A percentile compares a stretch with the other conserved stretches of the same genome.
Evolutionary conservation across 2,329 filamentous ascomycete genomes (phyloP).

Genomic region (Rhinocladiella similis): DNA sequence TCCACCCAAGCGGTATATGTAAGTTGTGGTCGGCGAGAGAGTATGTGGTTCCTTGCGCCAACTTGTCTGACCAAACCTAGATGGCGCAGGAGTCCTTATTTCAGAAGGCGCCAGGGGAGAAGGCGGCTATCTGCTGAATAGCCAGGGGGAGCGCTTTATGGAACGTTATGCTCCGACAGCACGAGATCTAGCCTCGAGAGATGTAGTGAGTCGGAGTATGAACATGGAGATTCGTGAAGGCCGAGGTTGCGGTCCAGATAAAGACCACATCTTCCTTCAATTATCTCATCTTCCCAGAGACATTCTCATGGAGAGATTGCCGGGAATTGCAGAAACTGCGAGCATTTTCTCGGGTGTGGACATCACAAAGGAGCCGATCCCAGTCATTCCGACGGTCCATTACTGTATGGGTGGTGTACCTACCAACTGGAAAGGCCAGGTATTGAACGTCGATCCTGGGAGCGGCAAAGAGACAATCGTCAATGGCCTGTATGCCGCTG

Average conservation of each 20-base stretch:
- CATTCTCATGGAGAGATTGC: constrained; percentile 91
- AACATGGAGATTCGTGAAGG: constrained; percentile 97
- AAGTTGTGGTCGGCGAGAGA: neutral
- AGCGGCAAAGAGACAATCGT: constrained; percentile 86
- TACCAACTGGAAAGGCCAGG: constrained; percentile 95
- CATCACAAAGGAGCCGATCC: constrained; percentile 94
- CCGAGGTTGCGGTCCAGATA: constrained; percentile 92
- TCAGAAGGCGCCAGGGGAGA: constrained; percentile 97
- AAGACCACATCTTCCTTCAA: constrained; percentile 98
- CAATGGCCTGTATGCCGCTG: constrained; percentile 90
- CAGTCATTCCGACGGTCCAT: constrained; percentile 93
- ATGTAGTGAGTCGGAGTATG: constrained; percentile 97
- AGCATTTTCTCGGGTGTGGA: constrained; percentile 97
- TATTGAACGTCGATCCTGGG: constrained; percentile 79
- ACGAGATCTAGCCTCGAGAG: constrained; percentile 94
- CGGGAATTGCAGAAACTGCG: constrained; percentile 97
- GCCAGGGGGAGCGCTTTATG: constrained; percentile 98
- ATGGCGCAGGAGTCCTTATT: constrained; percentile 95
- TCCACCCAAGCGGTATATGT: constrained; percentile 96
- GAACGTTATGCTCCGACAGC: constrained; percentile 96
- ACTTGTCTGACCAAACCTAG: neutral
- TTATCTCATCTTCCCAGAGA: constrained; percentile 92
- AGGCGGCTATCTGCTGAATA: constrained; percentile 96
- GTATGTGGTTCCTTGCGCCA: too few species aligned
- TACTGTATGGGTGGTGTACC: constrained; percentile 99